A percentile compares a stretch with the other conserved stretches of the same genome.
Conservation (phyloP, 1,139 yeast genomes). For the Pichia sp. region DNA sequence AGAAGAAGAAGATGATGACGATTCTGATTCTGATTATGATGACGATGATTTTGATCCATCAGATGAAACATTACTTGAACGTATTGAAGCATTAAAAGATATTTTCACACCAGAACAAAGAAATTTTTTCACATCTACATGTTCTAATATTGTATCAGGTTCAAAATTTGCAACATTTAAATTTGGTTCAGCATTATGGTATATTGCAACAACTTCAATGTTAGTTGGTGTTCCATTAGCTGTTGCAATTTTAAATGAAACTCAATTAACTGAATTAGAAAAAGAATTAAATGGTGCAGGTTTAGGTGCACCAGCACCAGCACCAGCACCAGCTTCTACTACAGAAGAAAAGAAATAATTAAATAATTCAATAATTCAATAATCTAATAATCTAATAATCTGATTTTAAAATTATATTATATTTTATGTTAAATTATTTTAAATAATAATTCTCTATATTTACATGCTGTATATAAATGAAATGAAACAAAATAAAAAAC, state of each 20-base stretch:
- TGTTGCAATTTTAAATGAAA: conserved; percentile 83
- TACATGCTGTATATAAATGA: conserved; percentile 1
- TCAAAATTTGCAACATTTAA: conserved; percentile 42
- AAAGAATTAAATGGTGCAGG: conserved; percentile 84
- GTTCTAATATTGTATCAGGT: conserved; percentile 19
- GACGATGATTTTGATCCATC: conserved; percentile 70
- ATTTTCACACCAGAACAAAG: conserved; percentile 88
- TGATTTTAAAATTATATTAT: background rate
- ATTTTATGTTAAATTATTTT: background rate
- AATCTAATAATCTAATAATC: background rate
- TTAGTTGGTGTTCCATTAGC: conserved; percentile 91
- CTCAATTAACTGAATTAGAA: conserved; percentile 88
- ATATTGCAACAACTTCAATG: conserved; percentile 73
- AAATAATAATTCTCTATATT: background rate
- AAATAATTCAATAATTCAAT: background rate
- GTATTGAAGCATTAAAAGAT: conserved; percentile 87
- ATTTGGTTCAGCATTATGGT: conserved; percentile 79
- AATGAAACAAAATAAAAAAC: background rate
- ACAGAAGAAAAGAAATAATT: conserved; percentile 8
- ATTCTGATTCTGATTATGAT: conserved; percentile 29
- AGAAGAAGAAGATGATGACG: conserved; percentile 23
- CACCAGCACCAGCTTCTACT: conserved; percentile 12
- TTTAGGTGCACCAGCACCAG: conserved; percentile 66
- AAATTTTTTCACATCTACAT: conserved; percentile 30
- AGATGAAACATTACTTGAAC: conserved; percentile 78